phyloP scores from a whole-genome alignment of 192 early-diverging fungal species.

The Diversispora epigaea region DNA sequence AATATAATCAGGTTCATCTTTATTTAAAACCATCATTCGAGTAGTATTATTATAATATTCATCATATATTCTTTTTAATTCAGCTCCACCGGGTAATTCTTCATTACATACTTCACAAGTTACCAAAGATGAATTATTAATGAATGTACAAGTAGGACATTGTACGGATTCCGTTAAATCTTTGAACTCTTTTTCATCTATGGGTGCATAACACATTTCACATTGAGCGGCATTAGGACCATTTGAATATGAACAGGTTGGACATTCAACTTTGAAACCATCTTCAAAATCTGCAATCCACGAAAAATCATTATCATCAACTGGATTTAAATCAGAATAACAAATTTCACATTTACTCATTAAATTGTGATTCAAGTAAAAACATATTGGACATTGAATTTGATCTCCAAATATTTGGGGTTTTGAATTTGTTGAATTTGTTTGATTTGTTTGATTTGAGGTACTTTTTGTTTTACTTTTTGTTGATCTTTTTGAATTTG shows the following conservation, averaged over 20 bases:
- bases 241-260: background rate
- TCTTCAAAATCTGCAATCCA: background rate
- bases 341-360: conserved; percentile 15
- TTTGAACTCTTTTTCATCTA: background rate
- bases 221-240: background rate
- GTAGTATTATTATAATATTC: background rate
- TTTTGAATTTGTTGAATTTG: background rate
- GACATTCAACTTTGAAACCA: background rate
- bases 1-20: background rate
- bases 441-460: background rate
- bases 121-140: background rate
- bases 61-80: too few relatives aligned
- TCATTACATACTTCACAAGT: conserved; percentile 1
- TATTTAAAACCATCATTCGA: background rate
- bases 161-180: background rate
- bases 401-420: background rate
- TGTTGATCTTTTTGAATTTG: too few relatives aligned
- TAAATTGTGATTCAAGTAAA: background rate
- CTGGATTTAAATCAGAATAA: background rate
- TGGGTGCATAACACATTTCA: conserved; percentile 15
- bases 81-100: background rate
- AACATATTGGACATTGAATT: background rate
- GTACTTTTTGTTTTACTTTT: background rate
- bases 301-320: background rate
- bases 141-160: background rate